phyloP scores from a whole-genome alignment of 2,329 filamentous ascomycete species.

The Plectosphaerella plurivora region DNA sequence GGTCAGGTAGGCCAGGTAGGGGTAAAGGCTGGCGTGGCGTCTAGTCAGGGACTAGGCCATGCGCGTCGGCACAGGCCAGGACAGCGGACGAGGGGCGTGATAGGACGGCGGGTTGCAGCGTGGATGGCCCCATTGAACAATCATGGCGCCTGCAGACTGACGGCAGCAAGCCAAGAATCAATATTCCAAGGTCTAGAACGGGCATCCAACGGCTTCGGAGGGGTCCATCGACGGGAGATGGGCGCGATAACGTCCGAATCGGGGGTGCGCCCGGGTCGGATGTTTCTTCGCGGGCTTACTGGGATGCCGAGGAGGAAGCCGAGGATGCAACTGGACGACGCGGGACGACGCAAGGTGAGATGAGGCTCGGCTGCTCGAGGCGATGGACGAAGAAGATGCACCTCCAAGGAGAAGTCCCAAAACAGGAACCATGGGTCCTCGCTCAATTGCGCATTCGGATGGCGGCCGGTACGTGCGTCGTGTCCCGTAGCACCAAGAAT shows the following conservation, averaged over 20 bases:
- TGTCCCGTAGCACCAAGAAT: not conserved
- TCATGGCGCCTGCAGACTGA: constrained; percentile 1
- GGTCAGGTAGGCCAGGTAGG: not conserved
- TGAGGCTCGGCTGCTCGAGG: no score
- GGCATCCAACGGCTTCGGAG: not conserved
- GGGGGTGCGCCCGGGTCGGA: not conserved
- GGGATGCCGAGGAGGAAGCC: not conserved
- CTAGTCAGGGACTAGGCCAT: not conserved
- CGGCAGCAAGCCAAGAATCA: constrained; percentile 1
- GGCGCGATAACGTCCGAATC: constrained; percentile 1
- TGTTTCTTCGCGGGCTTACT: not conserved
- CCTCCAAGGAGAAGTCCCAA: no score
- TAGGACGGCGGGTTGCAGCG: no score
- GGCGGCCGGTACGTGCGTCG: not conserved
- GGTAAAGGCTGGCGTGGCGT: not conserved
- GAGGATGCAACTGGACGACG: no score
- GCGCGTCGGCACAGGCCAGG: not conserved
- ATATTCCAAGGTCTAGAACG: constrained; percentile 2
- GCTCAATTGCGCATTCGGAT: not conserved
- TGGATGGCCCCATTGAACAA: no score
- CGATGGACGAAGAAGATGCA: no score
- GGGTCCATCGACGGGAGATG: constrained; percentile 1
- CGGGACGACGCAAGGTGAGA: no score
- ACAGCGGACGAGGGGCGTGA: not conserved
- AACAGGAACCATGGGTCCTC: no score